Percentiles rank a stretch among this genome's conserved stretches.
Evolutionary conservation across 257 asterid genomes (phyloP).

Genomic region (Plantago elongata): DNA sequence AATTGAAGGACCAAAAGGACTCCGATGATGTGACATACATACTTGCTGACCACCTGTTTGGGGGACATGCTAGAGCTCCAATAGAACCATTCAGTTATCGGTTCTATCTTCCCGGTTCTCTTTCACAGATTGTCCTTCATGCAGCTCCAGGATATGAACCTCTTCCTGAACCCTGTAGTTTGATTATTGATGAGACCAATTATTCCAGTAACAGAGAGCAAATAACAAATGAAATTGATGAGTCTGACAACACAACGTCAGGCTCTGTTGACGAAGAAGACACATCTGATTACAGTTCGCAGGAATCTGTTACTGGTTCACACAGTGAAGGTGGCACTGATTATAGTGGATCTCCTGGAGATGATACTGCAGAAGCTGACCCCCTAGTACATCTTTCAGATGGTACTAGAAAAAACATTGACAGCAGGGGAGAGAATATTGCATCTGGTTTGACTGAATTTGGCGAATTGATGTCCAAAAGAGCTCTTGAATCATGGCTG

Average conservation of each 20-base stretch:
- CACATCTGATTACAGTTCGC: slow-evolving; percentile 62
- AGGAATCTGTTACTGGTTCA: slow-evolving; percentile 53
- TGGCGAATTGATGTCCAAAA: slow-evolving; percentile 69
- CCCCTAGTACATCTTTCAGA: slow-evolving; percentile 76
- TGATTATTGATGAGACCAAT: slow-evolving; percentile 38
- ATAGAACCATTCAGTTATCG: slow-evolving; percentile 55
- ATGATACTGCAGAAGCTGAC: slow-evolving; percentile 38
- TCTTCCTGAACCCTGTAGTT: slow-evolving; percentile 88
- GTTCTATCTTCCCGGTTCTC: slow-evolving; percentile 96
- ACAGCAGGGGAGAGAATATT: slow-evolving; percentile 29
- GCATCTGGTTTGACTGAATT: slow-evolving; percentile 43
- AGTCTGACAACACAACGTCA: slow-evolving; percentile 45
- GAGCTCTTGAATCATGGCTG: slow-evolving; percentile 90
- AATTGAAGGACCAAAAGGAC: slow-evolving; percentile 35
- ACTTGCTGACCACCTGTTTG: slow-evolving; percentile 60
- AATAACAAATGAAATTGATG: slow-evolving; percentile 42
- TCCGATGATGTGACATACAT: slow-evolving; percentile 32
- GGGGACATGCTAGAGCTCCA: slow-evolving; percentile 42
- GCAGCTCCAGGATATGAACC: slow-evolving; percentile 99
- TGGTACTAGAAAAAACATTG: slow-evolving; percentile 33
- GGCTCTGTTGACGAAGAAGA: slow-evolving; percentile 78
- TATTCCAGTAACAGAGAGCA: slow-evolving; percentile 24
- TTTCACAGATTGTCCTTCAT: slow-evolving; percentile 93
- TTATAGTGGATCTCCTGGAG: slow-evolving; percentile 37
- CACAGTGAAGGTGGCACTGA: slow-evolving; percentile 41